Percentiles rank a stretch among this genome's conserved stretches.
Conservation (phyloP, 225 moss, liverwort and hornwort genomes). For the Pseudoscleropodium purum region DNA sequence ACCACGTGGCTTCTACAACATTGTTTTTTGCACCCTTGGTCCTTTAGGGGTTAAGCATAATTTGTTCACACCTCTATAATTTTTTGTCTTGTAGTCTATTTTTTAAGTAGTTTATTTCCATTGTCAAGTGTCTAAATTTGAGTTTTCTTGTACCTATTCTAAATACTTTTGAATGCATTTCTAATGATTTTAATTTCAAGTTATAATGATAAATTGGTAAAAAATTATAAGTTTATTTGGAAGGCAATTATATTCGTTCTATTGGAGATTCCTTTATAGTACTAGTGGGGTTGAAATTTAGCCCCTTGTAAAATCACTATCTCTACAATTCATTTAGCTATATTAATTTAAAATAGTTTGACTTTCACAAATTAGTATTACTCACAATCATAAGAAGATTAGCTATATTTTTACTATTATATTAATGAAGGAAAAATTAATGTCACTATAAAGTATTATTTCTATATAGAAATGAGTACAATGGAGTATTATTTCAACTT, state of each 20-base stretch:
- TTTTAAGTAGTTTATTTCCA: background rate
- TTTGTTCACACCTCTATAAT: background rate
- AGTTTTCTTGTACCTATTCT: background rate
- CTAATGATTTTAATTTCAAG: background rate
- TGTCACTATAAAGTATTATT: background rate
- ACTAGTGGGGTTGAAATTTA: background rate
- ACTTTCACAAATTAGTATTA: background rate
- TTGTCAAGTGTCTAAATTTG: background rate
- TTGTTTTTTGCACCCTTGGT: no score
- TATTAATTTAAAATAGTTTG: background rate
- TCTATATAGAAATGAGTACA: background rate
- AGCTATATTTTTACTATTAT: background rate
- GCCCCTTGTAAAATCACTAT: background rate
- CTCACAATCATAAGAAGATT: background rate
- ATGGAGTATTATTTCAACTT: background rate
- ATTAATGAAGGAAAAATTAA: background rate
- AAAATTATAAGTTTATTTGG: background rate
- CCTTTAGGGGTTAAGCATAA: background rate
- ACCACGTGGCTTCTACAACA: no score
- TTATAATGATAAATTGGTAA: background rate
- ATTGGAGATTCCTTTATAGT: background rate
- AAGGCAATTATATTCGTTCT: fast-evolving
- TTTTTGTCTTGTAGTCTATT: background rate
- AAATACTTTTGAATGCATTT: background rate
- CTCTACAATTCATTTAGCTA: background rate